Evolutionary conservation across 2,329 filamentous ascomycete species (phyloP), one percentile per base, ranked within the genome.

Genomic region (Trichoderma breve): DNA sequence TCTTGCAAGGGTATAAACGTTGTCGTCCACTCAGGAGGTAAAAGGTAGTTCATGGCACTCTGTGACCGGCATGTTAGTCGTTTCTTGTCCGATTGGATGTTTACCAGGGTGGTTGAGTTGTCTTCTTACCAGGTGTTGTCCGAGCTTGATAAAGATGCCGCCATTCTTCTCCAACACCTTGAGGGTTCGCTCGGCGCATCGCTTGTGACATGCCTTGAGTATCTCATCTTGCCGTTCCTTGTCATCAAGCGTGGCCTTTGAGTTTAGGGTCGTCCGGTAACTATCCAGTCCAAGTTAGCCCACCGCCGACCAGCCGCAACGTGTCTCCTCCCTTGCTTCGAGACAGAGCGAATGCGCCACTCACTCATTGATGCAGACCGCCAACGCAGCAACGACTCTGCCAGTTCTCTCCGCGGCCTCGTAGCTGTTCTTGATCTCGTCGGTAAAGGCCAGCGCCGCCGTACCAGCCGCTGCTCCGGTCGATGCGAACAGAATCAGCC

Each of bases 1-100:
- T 99, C 97, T 82, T 99, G 96, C 28, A 99, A 86, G 0, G 96
- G 96, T 75, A 99, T 92, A 80, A 99, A 99, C 0, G 96, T 98
- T 39, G 91, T 92, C 36, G 94, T 97, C 95, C 95, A 98, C 83
- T 98, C 95, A 64, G 88, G 83, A 2, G 95, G 95, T 11, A 98
- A 87, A 11, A 98, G 87, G 80, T 98, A 98, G 79, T 96, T 97
- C 92, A 98, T 93, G 74, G 94, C 95, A 81, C 94, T 97, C 89
- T 91, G 74, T 51, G 14, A 24, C 32, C 3, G 43, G 8, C 73
- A 79, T 43, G 75, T 83, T 72, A 80, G 78, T 62, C 47, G 24
- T 39, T 18, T 57, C 51, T 32, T 32, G 60, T 36, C 21, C 8
- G 71, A 61, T 57, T 43, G n/a, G 36, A 8, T 47, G 6, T 15